These are phyloP conservation scores for Aureobasidium sp. DNA, from an alignment of 2,329 filamentous ascomycete genomes.

Conservation along the genomic window DNA sequence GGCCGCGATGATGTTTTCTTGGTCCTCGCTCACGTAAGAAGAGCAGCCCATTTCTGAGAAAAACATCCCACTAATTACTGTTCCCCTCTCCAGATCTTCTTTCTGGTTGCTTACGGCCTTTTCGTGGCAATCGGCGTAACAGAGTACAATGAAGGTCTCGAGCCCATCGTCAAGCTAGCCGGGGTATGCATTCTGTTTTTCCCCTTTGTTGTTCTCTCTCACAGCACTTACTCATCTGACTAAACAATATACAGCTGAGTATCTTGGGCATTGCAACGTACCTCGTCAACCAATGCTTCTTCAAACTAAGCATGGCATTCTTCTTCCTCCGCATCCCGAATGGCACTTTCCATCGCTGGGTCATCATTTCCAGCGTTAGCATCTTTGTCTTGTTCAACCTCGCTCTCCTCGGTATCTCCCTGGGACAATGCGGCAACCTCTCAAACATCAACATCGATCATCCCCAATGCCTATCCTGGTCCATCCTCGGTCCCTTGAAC, in stretches of 20 bases:
- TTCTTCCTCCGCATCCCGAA: constrained; percentile 16
- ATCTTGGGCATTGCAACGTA: constrained; percentile 9
- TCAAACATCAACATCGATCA: constrained; percentile 3
- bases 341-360: constrained; percentile 1
- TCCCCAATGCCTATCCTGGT: constrained; percentile 13
- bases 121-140: constrained; percentile 11
- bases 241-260: not conserved
- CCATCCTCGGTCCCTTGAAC: constrained; percentile 12
- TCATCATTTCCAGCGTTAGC: constrained; percentile 10
- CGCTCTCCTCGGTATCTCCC: constrained; percentile 11
- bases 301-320: constrained; percentile 16
- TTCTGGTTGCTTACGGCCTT: constrained; percentile 11
- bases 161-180: not conserved
- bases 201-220: no score
- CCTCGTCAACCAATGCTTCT: constrained; percentile 15
- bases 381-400: constrained; percentile 14
- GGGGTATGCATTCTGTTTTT: not conserved
- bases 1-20: constrained; percentile 5
- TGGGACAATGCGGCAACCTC: constrained; percentile 16
- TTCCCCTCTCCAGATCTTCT: not conserved
- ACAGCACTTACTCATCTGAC: no score
- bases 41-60: no score
- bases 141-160: constrained; percentile 10
- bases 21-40: not conserved
- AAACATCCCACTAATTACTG: no score